Conservation (phyloP, 345 rosid species). For the rapeseed (Brassica napus) region Da-Ae NC_063436.1:5732001-5732500, state of each 20-base stretch:
- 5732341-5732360: constrained; percentile 46
- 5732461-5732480: neutral
- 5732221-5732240: constrained; percentile 34
- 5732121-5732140: neutral
- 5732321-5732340: neutral
- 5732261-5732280: constrained; percentile 50
- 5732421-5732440: constrained; percentile 57
- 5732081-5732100: constrained; percentile 13
- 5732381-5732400: constrained; percentile 51
- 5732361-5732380: constrained; percentile 42
- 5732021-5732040: constrained; percentile 67
- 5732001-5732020: constrained; percentile 76
- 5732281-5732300: constrained; percentile 28
- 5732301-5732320: neutral
- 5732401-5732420: constrained; percentile 70
- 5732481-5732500: neutral
- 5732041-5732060: constrained; percentile 51
- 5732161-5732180: constrained; percentile 41
- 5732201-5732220: constrained; percentile 38
- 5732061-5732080: constrained; percentile 49
- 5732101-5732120: constrained; percentile 23
- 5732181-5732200: constrained; percentile 45
- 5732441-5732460: constrained; percentile 11
- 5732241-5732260: constrained; percentile 35
- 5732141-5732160: constrained; percentile 49